Base-by-base conservation (phyloP, 495 filamentous ascomycete genomes). In the Talaromyces borbonicus region DNA sequence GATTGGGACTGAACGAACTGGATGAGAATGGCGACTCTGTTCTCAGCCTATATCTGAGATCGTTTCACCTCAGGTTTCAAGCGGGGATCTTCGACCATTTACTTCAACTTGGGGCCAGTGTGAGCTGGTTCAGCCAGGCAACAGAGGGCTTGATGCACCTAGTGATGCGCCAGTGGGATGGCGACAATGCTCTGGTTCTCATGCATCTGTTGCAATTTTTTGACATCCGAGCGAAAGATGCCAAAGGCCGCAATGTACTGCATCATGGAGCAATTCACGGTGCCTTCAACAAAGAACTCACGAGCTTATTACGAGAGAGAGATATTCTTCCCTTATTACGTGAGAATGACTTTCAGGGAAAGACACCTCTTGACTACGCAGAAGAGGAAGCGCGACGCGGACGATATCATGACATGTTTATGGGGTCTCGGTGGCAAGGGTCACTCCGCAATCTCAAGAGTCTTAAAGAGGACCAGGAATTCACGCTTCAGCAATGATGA, bases 301-400 rank as follows among this genome's bases (percentile, higher is more conserved):
- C 43, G 26, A 25, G 33, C 20, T 52, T 48, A 29, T 30, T 48
- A 19, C 16, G 22, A 44, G 36, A 23, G 31, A 26, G 15, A 44
- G 22, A 24, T 31, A 26, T 38, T 20, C 19, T 48, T n/a, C 6
- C 44, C 22, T 38, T 22, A 38, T 22, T 38, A 20, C 16, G 8
- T 38, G 42, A 32, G 14, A 52, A 42, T 27, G 50, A 52, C 45
- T 48, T 30, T 16, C 7, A 38, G 30, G 39, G 46, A 12, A 48
- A 52, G 45, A 48, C 45, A 23, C 45, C 50, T 27, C 45, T 52
- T 24, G 39, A 52, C 30, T 52, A 52, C 23, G 45, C 50, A 22
- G 43, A 47, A 48, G 50, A 44, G 43, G 35, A 52, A 42, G 46
- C 50, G 36, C 22, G 19, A 38, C 41, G 33, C 11, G 22, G 41